Conservation (phyloP, 768 basidiomycete species). For the Suillus bovinus region DNA sequence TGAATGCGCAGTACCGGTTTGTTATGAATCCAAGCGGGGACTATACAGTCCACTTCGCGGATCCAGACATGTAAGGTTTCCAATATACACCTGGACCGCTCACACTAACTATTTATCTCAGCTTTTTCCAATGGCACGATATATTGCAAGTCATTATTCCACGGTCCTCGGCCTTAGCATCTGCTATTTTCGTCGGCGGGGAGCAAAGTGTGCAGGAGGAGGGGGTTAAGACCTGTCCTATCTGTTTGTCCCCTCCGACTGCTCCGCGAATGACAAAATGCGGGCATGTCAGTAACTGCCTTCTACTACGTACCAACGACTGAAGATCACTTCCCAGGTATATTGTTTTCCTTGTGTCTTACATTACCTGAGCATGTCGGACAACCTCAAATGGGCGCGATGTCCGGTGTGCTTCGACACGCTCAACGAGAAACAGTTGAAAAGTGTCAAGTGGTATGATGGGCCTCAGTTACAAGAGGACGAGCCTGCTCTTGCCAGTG, state of each 20-base stretch:
- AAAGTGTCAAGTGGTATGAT: conserved; percentile 90
- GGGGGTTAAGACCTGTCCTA: conserved; percentile 82
- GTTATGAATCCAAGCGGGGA: conserved; percentile 91
- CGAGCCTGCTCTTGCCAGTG: conserved; percentile 26
- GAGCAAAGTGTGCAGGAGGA: conserved; percentile 48
- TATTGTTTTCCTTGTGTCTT: conserved; percentile 95
- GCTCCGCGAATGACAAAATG: conserved; percentile 96
- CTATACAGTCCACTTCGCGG: conserved; percentile 94
- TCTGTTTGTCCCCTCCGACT: conserved; percentile 89
- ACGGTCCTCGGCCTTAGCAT: conserved; percentile 72
- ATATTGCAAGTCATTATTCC: conserved; percentile 94
- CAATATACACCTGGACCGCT: conserved; percentile 9
- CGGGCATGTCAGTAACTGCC: conserved; percentile 76
- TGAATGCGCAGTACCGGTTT: conserved; percentile 96
- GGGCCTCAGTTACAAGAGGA: conserved; percentile 39
- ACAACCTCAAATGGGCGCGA: conserved; percentile 82
- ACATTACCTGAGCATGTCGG: conserved; percentile 83
- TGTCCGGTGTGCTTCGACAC: conserved; percentile 98
- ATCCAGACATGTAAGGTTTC: conserved; percentile 87
- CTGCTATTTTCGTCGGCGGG: conserved; percentile 51
- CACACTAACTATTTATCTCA: conserved; percentile 30
- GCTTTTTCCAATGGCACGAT: conserved; percentile 95
- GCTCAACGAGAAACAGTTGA: conserved; percentile 85
- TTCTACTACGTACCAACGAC: conserved; percentile 4
- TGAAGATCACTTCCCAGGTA: conserved; percentile 51